phyloP scores from a whole-genome alignment of 345 rosid genomes.

The Euphorbia pulcherrima region DNA sequence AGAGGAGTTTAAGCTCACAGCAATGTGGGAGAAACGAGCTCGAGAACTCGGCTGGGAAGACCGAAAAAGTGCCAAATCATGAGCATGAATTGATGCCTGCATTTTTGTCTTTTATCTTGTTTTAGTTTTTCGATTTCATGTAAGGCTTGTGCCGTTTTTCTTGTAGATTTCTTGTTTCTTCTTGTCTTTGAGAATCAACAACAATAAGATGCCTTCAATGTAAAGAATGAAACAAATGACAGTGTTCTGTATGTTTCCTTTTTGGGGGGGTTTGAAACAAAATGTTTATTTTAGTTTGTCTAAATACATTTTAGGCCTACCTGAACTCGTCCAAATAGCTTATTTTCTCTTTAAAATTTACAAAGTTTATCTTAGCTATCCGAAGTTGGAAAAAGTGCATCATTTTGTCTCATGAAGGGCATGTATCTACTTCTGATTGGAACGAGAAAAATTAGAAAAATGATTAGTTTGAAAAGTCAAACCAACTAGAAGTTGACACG shows the following conservation, averaged over 20 bases:
- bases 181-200: not conserved
- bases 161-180: not conserved
- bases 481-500: no score
- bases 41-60: slow-evolving; percentile 35
- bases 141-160: not conserved
- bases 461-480: no score
- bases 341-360: no score
- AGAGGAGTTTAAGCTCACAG: slow-evolving; percentile 33
- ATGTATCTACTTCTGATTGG: no score
- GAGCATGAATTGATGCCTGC: not conserved
- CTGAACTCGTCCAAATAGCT: no score
- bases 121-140: not conserved
- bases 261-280: not conserved
- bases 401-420: no score
- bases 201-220: not conserved
- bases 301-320: no score
- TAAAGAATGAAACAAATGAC: slow-evolving; percentile 10
- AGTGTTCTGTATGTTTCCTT: slow-evolving; percentile 3
- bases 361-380: no score
- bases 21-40: slow-evolving; percentile 41
- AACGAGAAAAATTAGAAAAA: no score
- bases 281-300: not conserved
- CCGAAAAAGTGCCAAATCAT: not conserved
- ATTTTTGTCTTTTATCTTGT: not conserved
- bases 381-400: no score